phyloP scores from a whole-genome alignment of 2,329 filamentous ascomycete genomes.

The Hymenoscyphus albidus region DNA sequence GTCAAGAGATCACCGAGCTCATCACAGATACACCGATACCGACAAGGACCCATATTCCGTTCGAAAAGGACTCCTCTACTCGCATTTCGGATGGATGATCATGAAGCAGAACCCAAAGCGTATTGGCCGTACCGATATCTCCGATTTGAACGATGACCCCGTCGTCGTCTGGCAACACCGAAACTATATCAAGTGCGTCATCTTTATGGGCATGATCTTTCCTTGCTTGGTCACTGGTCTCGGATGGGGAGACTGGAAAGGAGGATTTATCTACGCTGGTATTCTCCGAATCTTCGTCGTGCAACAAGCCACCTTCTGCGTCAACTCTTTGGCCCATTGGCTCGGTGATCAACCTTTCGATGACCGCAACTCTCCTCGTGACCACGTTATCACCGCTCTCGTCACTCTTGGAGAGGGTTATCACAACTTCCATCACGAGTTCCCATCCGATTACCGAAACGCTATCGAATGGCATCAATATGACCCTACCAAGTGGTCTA shows the following conservation, averaged over 20 bases:
- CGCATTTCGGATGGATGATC: slow-evolving; percentile 85
- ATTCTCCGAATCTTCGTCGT: slow-evolving; percentile 86
- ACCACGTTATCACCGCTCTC: slow-evolving; percentile 81
- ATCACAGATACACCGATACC: slow-evolving; percentile 89
- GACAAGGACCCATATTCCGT: slow-evolving; percentile 91
- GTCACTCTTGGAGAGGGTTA: slow-evolving; percentile 86
- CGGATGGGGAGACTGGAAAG: slow-evolving; percentile 75
- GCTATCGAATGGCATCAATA: slow-evolving; percentile 90
- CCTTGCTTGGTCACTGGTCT: slow-evolving; percentile 73
- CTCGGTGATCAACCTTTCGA: slow-evolving; percentile 90
- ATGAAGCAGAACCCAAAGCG: slow-evolving; percentile 91
- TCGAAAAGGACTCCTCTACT: slow-evolving; percentile 82
- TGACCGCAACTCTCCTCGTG: slow-evolving; percentile 85
- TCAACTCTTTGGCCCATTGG: slow-evolving; percentile 89
- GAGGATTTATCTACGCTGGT: slow-evolving; percentile 80
- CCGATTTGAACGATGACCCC: slow-evolving; percentile 80
- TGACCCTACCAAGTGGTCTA: slow-evolving; percentile 87
- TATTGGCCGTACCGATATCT: slow-evolving; percentile 83
- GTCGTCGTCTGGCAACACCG: slow-evolving; percentile 86
- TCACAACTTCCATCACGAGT: slow-evolving; percentile 96
- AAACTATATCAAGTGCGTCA: slow-evolving; percentile 76
- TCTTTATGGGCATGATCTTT: slow-evolving; percentile 73
- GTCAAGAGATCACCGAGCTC: slow-evolving; percentile 80
- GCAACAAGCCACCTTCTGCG: slow-evolving; percentile 88
- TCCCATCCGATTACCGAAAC: slow-evolving; percentile 89